These are phyloP conservation scores for Podaxis sp. DNA, from an alignment of 768 basidiomycete species.

Conservation along the genomic window DNA sequence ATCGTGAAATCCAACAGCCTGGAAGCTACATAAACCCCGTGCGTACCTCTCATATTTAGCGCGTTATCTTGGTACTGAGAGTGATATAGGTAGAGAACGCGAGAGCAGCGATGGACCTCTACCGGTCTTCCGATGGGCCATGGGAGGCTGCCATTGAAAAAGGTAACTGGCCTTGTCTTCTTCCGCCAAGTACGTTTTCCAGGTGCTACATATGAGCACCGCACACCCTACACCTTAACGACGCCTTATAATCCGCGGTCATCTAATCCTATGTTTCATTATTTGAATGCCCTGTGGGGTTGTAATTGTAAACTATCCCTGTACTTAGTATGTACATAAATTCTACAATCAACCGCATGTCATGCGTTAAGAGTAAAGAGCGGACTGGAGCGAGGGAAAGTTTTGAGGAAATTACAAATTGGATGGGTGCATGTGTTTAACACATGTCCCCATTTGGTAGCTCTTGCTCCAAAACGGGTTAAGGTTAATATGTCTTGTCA, in stretches of 20 bases:
- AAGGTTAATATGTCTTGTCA: slow-evolving; percentile 8
- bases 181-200: slow-evolving; percentile 80
- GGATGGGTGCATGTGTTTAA: neutral
- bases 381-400: neutral
- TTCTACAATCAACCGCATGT: neutral
- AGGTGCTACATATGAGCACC: slow-evolving; percentile 65
- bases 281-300: neutral
- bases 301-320: slow-evolving; percentile 5
- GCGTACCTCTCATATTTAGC: slow-evolving; percentile 29
- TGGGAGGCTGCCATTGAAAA: slow-evolving; percentile 66
- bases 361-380: neutral
- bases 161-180: slow-evolving; percentile 71
- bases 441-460: slow-evolving; percentile 30
- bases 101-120: slow-evolving; percentile 56
- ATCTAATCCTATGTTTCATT: slow-evolving; percentile 7
- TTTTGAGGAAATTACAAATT: slow-evolving; percentile 1
- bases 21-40: slow-evolving; percentile 67
- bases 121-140: slow-evolving; percentile 54
- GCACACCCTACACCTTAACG: neutral
- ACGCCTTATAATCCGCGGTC: slow-evolving; percentile 9
- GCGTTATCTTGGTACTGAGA: neutral
- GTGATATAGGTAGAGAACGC: slow-evolving; percentile 72
- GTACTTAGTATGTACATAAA: neutral
- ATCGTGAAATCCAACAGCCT: slow-evolving; percentile 67
- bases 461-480: slow-evolving; percentile 33